phyloP scores from a whole-genome alignment of 192 early-diverging fungal genomes.

The Coemansia sp. region DNA sequence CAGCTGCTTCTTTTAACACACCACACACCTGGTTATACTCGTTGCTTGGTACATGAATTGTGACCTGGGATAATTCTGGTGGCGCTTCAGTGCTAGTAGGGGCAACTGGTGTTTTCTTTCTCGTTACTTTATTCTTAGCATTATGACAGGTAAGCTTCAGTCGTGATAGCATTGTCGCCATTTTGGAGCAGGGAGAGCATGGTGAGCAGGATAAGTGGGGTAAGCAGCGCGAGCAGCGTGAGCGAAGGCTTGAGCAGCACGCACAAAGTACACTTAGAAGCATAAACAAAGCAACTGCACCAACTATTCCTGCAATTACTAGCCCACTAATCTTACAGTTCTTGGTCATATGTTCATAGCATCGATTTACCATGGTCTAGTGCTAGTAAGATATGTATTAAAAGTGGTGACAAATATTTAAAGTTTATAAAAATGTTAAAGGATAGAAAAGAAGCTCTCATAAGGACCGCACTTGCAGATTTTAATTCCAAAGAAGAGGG shows the following conservation, averaged over 20 bases:
- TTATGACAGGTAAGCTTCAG: background rate
- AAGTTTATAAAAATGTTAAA: background rate
- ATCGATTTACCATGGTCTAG: background rate
- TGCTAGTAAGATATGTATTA: background rate
- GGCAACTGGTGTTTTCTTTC: background rate
- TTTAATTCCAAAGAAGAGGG: no score
- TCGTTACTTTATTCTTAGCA: background rate
- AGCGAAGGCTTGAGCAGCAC: no score
- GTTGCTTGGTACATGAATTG: background rate
- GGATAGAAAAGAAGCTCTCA: background rate
- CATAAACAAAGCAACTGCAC: background rate
- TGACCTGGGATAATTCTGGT: background rate
- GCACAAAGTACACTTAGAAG: background rate
- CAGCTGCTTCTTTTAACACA: no score
- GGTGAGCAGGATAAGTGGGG: no score
- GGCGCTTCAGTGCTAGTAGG: background rate
- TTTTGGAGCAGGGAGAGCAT: background rate
- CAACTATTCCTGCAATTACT: conserved; percentile 2
- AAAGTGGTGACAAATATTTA: conserved; percentile 2
- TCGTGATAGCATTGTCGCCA: no score
- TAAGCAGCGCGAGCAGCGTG: no score
- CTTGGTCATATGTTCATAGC: conserved; percentile 2
- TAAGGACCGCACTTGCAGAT: no score
- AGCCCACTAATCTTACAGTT: conserved; percentile 4
- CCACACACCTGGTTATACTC: no score